Evolutionary conservation across 805 yeast genomes (phyloP).

Genomic region (Torulaspora maleeae): DNA sequence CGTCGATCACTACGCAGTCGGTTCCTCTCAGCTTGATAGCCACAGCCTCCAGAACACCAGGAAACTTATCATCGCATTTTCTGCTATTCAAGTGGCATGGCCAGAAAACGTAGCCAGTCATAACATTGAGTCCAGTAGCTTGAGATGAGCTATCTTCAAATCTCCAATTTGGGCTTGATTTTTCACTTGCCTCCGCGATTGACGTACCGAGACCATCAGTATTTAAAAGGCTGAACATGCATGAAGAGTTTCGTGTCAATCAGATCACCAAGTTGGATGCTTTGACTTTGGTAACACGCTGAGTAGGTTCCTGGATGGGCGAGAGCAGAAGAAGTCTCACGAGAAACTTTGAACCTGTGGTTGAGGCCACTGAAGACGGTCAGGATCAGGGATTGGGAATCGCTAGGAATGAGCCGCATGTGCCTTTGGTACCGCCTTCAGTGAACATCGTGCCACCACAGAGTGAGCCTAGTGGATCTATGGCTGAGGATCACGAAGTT

Average conservation of each 20-base stretch:
- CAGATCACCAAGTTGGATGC: neutral
- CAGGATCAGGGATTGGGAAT: conserved; percentile 1
- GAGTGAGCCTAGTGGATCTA: conserved; percentile 1
- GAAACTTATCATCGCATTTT: neutral
- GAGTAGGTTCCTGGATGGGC: conserved; percentile 10
- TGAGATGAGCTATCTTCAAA: neutral
- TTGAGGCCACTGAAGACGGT: neutral
- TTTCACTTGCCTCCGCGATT: conserved; percentile 5
- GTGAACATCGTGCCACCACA: conserved; percentile 22
- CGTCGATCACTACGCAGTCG: conserved; percentile 24
- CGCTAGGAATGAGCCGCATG: conserved; percentile 1
- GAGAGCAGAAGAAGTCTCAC: conserved; percentile 20
- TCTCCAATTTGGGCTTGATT: neutral
- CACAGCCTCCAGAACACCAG: conserved; percentile 8
- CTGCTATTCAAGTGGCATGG: conserved; percentile 16
- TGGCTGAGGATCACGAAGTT: neutral
- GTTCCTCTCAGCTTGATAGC: conserved; percentile 17
- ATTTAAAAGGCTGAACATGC: neutral
- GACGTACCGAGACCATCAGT: neutral
- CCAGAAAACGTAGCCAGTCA: conserved; percentile 27
- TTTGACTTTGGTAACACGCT: neutral
- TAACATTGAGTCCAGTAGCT: conserved; percentile 9
- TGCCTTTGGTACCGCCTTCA: conserved; percentile 17
- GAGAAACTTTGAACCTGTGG: conserved; percentile 19
- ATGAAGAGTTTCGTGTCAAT: neutral